Evolutionary conservation across 345 rosid genomes (phyloP), one percentile per base, ranked within the genome.

Genomic region (Pistacia integerrima): DNA sequence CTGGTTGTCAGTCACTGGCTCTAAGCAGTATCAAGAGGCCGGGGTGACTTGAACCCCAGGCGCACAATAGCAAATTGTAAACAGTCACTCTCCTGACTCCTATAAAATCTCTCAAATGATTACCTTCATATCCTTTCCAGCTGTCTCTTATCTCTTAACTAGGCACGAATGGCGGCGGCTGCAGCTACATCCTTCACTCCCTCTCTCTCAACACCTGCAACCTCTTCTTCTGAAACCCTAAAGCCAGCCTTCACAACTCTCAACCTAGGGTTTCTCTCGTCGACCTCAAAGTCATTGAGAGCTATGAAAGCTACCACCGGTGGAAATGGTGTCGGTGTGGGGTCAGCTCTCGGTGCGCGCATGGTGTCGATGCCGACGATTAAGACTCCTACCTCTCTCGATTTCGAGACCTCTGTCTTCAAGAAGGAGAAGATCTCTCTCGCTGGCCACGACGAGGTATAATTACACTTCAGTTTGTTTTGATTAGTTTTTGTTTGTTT

Each of bases 361-460:
- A 89, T 87, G 88, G 88, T 84, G 55, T 81, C 87, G 1, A 77
- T 81, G 1, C 84, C 92, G 33, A 83, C 86, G 0, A 67, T 84
- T 18, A 82, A 70, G 77, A 57, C 87, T 10, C 85, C 81, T 14
- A 9, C 64, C 2, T 63, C 79, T 59, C 84, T 90, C 58, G 93
- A 91, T 81, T 90, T 93, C 69, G 92, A 91, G 77, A 90, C 93
- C 49, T 83, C 93, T 49, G 90, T 92, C 8, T 93, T 93, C 85
- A 89, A 87, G 68, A 93, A 93, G 87, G 98, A 93, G 85, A 88
- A 87, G 84, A 68, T 90, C 71, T 84, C 92, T 46, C 92, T 93
- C 22, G 94, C 93, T 62, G 97, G 97, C 22, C 83, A 88, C 77
- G 93, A 90, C 0, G 98, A 93, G 95, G 98, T 90, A 14, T 8